These are phyloP conservation scores for Rosa hybrid DNA, from an alignment of 331 rosid species.

Conservation along the genomic window DNA sequence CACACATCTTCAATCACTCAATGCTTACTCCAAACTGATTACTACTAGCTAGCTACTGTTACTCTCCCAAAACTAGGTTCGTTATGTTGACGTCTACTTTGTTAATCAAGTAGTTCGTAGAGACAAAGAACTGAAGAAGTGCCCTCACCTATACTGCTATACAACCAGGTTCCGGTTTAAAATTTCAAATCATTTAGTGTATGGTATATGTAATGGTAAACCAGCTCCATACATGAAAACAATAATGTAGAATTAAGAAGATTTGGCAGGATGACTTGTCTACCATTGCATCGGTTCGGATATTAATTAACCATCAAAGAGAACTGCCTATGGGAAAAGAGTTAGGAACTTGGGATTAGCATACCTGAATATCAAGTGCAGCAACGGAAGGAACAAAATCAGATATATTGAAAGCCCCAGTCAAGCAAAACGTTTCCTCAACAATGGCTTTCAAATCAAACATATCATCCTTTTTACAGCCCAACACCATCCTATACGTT, in stretches of 20 bases:
- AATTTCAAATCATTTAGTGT: too few species aligned
- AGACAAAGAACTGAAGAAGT: neutral
- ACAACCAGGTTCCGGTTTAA: too few species aligned
- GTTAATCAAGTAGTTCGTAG: neutral
- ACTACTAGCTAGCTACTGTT: neutral
- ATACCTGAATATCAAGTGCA: slow-evolving; percentile 11
- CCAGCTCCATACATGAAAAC: neutral
- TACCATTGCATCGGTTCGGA: too few species aligned
- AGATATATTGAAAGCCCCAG: neutral
- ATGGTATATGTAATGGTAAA: neutral
- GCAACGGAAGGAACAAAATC: slow-evolving; percentile 9
- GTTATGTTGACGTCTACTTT: neutral
- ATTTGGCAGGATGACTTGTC: too few species aligned
- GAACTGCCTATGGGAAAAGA: neutral
- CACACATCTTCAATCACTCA: too few species aligned
- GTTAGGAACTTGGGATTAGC: neutral
- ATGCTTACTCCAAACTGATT: too few species aligned
- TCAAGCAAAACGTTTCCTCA: neutral
- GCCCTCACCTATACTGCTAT: too few species aligned
- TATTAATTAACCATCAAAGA: neutral
- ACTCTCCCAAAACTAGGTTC: neutral
- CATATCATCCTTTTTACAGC: neutral
- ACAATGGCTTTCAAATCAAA: neutral
- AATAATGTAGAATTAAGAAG: too few species aligned
- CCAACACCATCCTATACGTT: slow-evolving; percentile 4